Conservation (phyloP, 2,329 filamentous ascomycete genomes). For the Neofusicoccum laricinum region DNA sequence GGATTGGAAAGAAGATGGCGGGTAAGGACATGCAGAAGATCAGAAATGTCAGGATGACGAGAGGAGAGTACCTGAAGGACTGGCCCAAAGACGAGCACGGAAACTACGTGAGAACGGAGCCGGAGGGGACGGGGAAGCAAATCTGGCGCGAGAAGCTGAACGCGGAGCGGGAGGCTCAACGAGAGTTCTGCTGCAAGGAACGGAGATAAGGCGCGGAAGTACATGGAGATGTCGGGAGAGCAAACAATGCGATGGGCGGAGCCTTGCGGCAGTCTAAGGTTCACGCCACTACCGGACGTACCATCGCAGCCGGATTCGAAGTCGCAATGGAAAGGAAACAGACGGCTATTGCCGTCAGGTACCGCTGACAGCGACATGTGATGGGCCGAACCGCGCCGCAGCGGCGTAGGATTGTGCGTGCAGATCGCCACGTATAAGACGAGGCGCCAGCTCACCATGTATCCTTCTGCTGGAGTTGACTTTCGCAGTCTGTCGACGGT, state of each 20-base stretch:
- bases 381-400: neutral
- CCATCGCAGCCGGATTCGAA: no score
- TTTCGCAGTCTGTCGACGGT: no score
- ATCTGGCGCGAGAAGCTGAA: neutral
- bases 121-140: neutral
- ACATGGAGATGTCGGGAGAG: no score
- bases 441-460: neutral
- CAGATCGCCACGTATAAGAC: neutral
- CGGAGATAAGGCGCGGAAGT: no score
- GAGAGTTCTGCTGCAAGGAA: no score
- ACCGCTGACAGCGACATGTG: no score
- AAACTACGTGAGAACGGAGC: constrained; percentile 6
- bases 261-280: no score
- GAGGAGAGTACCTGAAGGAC: neutral
- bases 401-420: neutral
- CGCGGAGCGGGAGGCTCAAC: neutral
- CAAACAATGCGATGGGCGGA: no score
- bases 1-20: neutral
- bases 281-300: no score
- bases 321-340: no score
- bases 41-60: neutral
- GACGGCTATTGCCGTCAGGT: no score
- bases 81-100: constrained; percentile 10
- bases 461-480: neutral
- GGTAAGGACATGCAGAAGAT: neutral